Evolutionary conservation across 768 basidiomycete species (phyloP).

Genomic region (Albatrellus ellisii): DNA sequence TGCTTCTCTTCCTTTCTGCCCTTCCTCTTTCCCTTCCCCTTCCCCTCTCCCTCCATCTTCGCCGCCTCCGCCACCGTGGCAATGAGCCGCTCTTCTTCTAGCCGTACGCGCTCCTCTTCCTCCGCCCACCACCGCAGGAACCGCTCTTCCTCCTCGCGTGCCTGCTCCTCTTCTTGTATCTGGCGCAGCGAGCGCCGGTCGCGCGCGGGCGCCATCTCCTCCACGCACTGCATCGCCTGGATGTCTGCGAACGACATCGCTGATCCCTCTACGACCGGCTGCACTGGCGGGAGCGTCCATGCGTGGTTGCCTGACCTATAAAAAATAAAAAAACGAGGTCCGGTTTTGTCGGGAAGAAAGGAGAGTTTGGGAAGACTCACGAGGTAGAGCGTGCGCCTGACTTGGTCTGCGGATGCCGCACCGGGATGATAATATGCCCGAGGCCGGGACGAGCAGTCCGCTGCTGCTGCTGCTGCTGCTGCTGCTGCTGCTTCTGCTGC

Average conservation of each 20-base stretch:
- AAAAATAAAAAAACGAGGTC: not conserved
- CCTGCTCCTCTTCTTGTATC: conserved; percentile 78
- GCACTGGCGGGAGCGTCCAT: conserved; percentile 48
- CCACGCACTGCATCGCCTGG: conserved; percentile 61
- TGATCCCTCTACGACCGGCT: conserved; percentile 26
- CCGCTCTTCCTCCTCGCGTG: conserved; percentile 28
- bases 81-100: too few relatives aligned
- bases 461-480: not conserved
- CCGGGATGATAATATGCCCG: conserved; percentile 55
- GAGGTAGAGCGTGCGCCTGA: conserved; percentile 22
- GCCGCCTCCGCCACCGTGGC: conserved; percentile 3
- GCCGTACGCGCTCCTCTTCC: conserved; percentile 61
- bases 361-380: conserved; percentile 33
- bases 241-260: conserved; percentile 70
- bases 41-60: not conserved
- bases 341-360: not conserved
- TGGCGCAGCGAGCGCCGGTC: conserved; percentile 58
- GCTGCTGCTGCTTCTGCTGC: not conserved
- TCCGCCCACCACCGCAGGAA: conserved; percentile 85
- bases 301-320: conserved; percentile 32
- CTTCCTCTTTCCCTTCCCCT: not conserved
- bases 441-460: too few relatives aligned
- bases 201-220: conserved; percentile 26
- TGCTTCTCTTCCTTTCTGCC: not conserved
- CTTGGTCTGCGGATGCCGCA: conserved; percentile 27